Evolutionary conservation across 192 early-diverging fungal genomes (phyloP).

Genomic region (Gigaspora rosea): DNA sequence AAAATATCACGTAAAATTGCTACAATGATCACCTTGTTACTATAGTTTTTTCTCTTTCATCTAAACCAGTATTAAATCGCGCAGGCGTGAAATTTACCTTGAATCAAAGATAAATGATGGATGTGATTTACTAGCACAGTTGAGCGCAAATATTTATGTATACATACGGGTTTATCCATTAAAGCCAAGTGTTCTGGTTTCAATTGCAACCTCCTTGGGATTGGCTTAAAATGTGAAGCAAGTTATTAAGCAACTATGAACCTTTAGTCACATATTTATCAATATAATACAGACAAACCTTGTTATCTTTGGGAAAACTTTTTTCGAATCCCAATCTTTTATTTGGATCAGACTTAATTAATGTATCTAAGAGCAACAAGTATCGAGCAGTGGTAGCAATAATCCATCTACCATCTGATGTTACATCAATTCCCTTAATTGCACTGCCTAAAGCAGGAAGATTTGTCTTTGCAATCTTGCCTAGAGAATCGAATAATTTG

Average conservation of each 20-base stretch:
- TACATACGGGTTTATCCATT: conserved; percentile 56
- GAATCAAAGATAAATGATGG: background rate
- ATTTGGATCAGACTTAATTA: conserved; percentile 51
- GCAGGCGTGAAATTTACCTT: conserved; percentile 82
- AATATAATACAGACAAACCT: conserved; percentile 39
- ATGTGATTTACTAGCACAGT: background rate
- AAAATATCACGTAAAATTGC: background rate
- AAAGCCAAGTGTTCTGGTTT: conserved; percentile 86
- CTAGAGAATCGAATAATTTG: conserved; percentile 77
- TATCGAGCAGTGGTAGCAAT: conserved; percentile 89
- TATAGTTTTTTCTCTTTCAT: conserved; percentile 76
- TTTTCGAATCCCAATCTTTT: conserved; percentile 70
- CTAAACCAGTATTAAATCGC: conserved; percentile 76
- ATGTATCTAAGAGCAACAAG: conserved; percentile 79
- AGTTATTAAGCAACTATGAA: background rate
- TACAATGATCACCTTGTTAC: conserved; percentile 61
- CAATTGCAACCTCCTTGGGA: conserved; percentile 75
- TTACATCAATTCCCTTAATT: conserved; percentile 88
- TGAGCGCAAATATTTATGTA: background rate
- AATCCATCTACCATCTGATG: conserved; percentile 80
- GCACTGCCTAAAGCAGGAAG: conserved; percentile 87
- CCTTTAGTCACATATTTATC: background rate
- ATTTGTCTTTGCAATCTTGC: conserved; percentile 81
- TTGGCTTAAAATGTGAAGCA: conserved; percentile 36
- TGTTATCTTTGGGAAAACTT: conserved; percentile 63